phyloP scores from a whole-genome alignment of 2,329 filamentous ascomycete genomes.

The Arthrobotrys pseudoclavata region DNA sequence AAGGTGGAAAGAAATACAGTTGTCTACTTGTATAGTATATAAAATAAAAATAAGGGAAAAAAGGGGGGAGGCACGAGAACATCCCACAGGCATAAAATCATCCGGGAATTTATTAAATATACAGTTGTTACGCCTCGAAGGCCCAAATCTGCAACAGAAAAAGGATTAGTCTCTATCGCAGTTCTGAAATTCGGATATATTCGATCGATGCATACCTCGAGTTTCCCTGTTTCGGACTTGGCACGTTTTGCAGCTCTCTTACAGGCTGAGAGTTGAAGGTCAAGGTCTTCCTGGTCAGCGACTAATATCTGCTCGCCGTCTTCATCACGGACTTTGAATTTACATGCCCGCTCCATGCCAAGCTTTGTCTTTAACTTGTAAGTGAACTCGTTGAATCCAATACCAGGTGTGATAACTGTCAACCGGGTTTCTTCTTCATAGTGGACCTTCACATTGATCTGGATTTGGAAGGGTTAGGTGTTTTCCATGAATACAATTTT shows the following conservation, averaged over 20 bases:
- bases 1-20: not conserved
- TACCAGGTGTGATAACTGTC: slow-evolving; percentile 82
- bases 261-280: slow-evolving; percentile 82
- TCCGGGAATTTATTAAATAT: slow-evolving; percentile 22
- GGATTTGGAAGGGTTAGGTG: slow-evolving; percentile 64
- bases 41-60: not conserved
- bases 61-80: not conserved
- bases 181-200: slow-evolving; percentile 6
- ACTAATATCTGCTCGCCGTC: slow-evolving; percentile 95
- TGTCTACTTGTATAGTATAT: slow-evolving; percentile 14
- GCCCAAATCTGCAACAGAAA: slow-evolving; percentile 43
- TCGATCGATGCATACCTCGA: slow-evolving; percentile 79
- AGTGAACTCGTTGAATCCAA: slow-evolving; percentile 82
- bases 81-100: not conserved
- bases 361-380: slow-evolving; percentile 90
- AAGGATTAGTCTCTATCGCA: not conserved
- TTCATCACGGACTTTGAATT: slow-evolving; percentile 89
- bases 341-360: slow-evolving; percentile 80
- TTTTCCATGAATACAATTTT: not conserved
- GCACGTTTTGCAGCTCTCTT: slow-evolving; percentile 79
- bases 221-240: slow-evolving; percentile 85
- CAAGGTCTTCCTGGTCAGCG: slow-evolving; percentile 94
- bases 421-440: slow-evolving; percentile 92
- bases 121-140: slow-evolving; percentile 42
- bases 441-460: slow-evolving; percentile 87